phyloP scores from a whole-genome alignment of 75 land plant genomes.

The Sequoiadendron giganteum region DNA sequence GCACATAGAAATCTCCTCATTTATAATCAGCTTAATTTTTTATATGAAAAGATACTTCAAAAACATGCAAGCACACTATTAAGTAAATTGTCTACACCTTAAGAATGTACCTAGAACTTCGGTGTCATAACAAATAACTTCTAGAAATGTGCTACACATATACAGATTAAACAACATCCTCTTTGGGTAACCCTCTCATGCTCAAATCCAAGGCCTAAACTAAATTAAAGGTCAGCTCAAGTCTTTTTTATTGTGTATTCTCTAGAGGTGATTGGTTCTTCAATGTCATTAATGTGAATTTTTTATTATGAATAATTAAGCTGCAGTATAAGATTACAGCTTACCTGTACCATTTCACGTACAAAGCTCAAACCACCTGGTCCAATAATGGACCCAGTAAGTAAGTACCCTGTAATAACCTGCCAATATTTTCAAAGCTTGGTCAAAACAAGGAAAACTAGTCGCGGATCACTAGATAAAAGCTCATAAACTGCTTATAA shows the following conservation, averaged over 20 bases:
- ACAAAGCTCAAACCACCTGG: slow-evolving; percentile 94
- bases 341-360: slow-evolving; percentile 93
- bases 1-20: background rate
- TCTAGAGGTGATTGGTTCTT: background rate
- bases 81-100: background rate
- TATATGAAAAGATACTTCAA: background rate
- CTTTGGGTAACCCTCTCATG: background rate
- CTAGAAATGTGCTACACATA: background rate
- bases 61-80: background rate
- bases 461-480: background rate
- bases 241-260: background rate
- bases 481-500: background rate
- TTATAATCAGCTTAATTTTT: background rate
- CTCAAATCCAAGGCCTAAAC: background rate
- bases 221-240: background rate
- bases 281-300: background rate
- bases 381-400: slow-evolving; percentile 92
- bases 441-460: slow-evolving; percentile 4
- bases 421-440: slow-evolving; percentile 17
- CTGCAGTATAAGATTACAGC: background rate
- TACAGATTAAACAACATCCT: background rate
- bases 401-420: slow-evolving; percentile 96
- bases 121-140: background rate
- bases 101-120: background rate
- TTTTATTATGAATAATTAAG: background rate